phyloP scores from a whole-genome alignment of 306 rosid genomes.

The Medicago lupulina region DNA sequence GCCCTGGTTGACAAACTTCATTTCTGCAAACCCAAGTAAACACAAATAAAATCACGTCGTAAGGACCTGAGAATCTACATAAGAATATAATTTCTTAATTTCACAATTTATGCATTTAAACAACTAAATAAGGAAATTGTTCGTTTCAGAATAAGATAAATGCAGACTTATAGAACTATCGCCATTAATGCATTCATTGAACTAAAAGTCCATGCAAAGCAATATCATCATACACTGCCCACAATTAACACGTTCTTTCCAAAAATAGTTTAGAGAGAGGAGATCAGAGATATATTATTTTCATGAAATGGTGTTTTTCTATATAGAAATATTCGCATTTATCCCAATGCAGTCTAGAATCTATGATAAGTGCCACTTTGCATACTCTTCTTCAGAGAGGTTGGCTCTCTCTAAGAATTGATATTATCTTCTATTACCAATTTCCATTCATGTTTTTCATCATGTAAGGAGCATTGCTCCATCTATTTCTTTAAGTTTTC shows the following conservation, averaged over 20 bases:
- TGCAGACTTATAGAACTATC: conserved; percentile 19
- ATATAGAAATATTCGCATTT: conserved; percentile 16
- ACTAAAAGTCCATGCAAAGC: conserved; percentile 30
- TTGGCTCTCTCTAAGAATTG: background rate
- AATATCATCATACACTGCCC: conserved; percentile 21
- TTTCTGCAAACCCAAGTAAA: conserved; percentile 9
- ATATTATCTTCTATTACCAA: background rate
- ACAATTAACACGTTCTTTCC: background rate
- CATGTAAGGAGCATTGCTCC: conserved; percentile 1
- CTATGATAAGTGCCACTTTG: conserved; percentile 2
- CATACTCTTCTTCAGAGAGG: conserved; percentile 2
- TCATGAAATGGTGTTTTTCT: conserved; percentile 33
- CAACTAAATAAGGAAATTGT: conserved; percentile 34
- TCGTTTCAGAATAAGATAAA: conserved; percentile 18
- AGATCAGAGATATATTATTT: conserved; percentile 26
- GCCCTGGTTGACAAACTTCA: conserved; percentile 35
- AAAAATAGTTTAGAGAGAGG: background rate
- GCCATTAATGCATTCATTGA: conserved; percentile 18
- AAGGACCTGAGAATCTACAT: conserved; percentile 40
- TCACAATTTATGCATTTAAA: conserved; percentile 16
- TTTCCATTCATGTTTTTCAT: background rate
- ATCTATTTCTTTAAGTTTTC: background rate
- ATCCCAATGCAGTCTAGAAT: conserved; percentile 6
- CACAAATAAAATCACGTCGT: conserved; percentile 32
- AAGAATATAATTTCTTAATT: conserved; percentile 8